Evolutionary conservation across 2,329 filamentous ascomycete species (phyloP), one percentile per base, ranked within the genome.

Genomic region (Ceratocystis alfenasii): DNA sequence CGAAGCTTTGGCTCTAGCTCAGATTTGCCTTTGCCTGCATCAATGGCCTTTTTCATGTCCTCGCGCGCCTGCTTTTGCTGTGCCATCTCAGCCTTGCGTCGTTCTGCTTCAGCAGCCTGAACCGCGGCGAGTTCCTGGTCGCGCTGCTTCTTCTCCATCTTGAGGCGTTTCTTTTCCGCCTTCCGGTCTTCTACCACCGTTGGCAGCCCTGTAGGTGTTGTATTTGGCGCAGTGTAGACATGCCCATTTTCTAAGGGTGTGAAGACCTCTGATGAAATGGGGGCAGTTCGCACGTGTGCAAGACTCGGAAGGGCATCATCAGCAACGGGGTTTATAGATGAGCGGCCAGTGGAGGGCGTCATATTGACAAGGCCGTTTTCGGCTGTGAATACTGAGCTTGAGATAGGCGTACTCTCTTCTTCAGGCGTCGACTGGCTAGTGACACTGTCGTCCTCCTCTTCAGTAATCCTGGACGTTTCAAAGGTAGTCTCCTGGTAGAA

Each of bases 401-500:
- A 59, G 28, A 59, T 59, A n/a, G 33, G 57, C 59, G 61, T 30
- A 6, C 8, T 25, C 22, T 55, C 60, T 5, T 62, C 61, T 10
- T 46, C 50, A 2, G 60, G 41, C 3, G 8, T 28, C 17, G 50
- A 53, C 25, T 62, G 63, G 45, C 44, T 22, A 28, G 33, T 63
- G 6, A 53, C 22, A 22, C 46, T 53, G 41, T 66, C 63, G 28
- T 66, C 64, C 15, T 36, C 30, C 20, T 68, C 79, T 83, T 67
- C 66, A 5, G 60, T 25, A 12, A 55, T 46, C 33, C 57, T 60
- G 12, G 64, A 60, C 71, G 85, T 84, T 71, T 87, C 84, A 67
- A 85, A 82, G 0, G 84, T 86, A 2, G 84, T 97, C 75, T 99
- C 93, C 74, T 96, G 94, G 76, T 99, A 99, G 75, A 99, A 99